Evolutionary conservation across 139 green algal genomes (phyloP), one percentile per base, ranked within the genome.

Genomic region (Nannochloris sp.): DNA sequence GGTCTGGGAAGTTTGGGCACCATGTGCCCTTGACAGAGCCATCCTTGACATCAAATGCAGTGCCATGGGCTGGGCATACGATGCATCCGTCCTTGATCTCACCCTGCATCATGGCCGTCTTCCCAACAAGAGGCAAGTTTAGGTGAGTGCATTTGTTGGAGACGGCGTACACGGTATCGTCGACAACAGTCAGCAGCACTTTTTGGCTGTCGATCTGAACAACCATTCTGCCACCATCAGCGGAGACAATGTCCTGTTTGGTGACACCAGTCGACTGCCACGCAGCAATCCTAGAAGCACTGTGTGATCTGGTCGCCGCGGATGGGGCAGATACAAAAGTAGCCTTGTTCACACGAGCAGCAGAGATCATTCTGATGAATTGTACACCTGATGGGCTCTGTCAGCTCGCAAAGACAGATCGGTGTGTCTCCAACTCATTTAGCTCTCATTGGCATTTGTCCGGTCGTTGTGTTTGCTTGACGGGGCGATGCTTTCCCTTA

Each of bases 121-220:
- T 89, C 63, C 84, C 85, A 6, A 85, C 70, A 16, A 93, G 63
- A 4, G 83, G 79, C 59, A 93, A 74, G 20, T 81, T 80, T 48
- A 91, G 65, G 71, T 91, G 85, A 0, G 56, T 61, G 79, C 85
- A 90, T 77, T 91, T 90, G 74, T 90, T 91, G 62, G 40, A 68
- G 9, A 91, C 75, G 6, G 84, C 84, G 46, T 64, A 84, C 1
- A 91, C 69, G n/a, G 78, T 30, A 23, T 63, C 82, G 43, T 56
- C 69, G n/a, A 64, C 59, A 11, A 77, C 70, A 0, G 72, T 67
- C 30, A 87, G 44, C 40, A 87, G 76, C 6, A 87, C 30, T 49
- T 62, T 45, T 20, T 49, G 53, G 20, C 62, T 46, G 20, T 67
- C 45, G 44, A 55, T 37, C 17, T 72, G 59, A 9, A 72, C 57